Evolutionary conservation across 495 filamentous ascomycete genomes (phyloP).

Genomic region (Hamigera avellanea): DNA sequence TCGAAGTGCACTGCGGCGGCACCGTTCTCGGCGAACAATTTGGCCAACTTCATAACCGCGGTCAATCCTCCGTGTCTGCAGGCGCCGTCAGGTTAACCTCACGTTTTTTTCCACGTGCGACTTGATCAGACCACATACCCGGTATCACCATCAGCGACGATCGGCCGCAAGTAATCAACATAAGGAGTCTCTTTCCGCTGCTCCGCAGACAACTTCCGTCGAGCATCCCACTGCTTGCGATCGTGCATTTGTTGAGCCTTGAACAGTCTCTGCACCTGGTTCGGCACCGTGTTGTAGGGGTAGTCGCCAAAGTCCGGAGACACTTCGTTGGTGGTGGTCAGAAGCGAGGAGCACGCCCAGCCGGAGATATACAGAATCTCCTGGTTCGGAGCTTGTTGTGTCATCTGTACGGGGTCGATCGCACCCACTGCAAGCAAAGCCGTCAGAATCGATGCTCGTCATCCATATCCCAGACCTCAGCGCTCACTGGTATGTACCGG

Average conservation of each 20-base stretch:
- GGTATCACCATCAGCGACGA: slow-evolving; percentile 95
- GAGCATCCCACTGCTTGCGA: slow-evolving; percentile 81
- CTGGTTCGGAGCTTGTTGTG: slow-evolving; percentile 91
- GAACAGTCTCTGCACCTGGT: slow-evolving; percentile 90
- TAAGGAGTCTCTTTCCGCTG: slow-evolving; percentile 67
- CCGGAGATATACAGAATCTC: slow-evolving; percentile 93
- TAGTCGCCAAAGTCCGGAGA: slow-evolving; percentile 97
- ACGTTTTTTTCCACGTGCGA: background rate
- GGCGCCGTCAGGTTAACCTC: slow-evolving; percentile 1
- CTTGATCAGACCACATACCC: slow-evolving; percentile 47
- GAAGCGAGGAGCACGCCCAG: slow-evolving; percentile 89
- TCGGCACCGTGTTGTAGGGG: slow-evolving; percentile 96
- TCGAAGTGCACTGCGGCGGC: slow-evolving; percentile 96
- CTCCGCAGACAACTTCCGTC: slow-evolving; percentile 62
- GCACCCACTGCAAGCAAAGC: slow-evolving; percentile 62
- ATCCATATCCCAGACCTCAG: background rate
- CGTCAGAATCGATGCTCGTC: background rate
- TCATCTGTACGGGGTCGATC: slow-evolving; percentile 98
- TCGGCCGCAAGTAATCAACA: slow-evolving; percentile 84
- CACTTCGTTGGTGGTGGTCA: slow-evolving; percentile 93
- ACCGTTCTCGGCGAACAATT: slow-evolving; percentile 97
- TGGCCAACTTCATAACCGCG: slow-evolving; percentile 90
- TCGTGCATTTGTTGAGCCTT: slow-evolving; percentile 97
- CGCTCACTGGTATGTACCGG: slow-evolving; percentile 75
- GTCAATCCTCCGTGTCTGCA: slow-evolving; percentile 68